Base-by-base conservation (phyloP, 805 yeast genomes). In the Saturnispora galanensis region DNA sequence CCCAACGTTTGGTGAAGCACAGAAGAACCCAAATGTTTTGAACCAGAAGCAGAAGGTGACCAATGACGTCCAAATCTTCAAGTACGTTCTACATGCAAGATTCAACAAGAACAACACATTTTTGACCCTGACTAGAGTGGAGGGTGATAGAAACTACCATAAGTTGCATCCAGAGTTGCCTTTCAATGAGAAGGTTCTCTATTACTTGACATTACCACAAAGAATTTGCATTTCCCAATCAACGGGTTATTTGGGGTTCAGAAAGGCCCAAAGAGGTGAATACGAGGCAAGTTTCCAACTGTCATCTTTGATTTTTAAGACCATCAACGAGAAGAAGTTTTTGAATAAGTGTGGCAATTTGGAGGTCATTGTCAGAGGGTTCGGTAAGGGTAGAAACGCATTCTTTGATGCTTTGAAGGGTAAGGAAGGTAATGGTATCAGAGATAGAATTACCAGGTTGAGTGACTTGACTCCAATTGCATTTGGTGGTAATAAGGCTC, bases 271-370 rank as follows among this genome's bases (percentile, higher is more conserved):
- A 46, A 79, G 96, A 64, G 86, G 94, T 40, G 95, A 87, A 62
- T 86, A 85, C 57, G 98, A 90, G 65, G 96, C 96, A 1, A 83
- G 83, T 11, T 89, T 82, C 69, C 96, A 88, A 62, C 81, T 90
- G 9, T 69, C 88, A 12, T 69, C 88, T 4, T 76, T 75, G 50
- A 70, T 85, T 65, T 87, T 90, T 64, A 73, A 79, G 50, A 62
- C 71, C 51, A 84, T 90, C 21, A 59, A 78, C 77, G 64, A 84
- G 79, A 58, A 73, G 69, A 47, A 49, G 17, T 31, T 54, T 18
- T 46, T 61, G 16, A 42, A 45, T n/a, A 49, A 51, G n/a, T 50
- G 53, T 41, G 76, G 76, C 51, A 74, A 79, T 50, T 68, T 90
- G 26, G 97, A 90, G 62, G 62, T 90, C 37, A 77, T 86, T 16